Evolutionary conservation across 139 green algal genomes (phyloP), one percentile per base, ranked within the genome.

Genomic region (Yamagishiella unicocca): DNA sequence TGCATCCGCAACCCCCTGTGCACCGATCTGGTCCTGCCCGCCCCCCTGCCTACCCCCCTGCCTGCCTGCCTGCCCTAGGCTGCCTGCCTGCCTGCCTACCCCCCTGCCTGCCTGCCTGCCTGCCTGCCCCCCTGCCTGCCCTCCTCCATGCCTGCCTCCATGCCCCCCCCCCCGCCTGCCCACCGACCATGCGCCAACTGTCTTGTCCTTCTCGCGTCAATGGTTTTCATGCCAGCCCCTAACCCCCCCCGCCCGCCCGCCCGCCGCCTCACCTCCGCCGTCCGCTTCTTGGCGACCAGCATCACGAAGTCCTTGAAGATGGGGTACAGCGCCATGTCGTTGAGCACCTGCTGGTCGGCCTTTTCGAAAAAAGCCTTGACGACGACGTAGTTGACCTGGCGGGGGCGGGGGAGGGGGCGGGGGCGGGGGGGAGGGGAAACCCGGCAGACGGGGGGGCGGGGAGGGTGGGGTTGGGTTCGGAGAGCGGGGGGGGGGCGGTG

Each of bases 261-360:
- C 24, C 31, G 24, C 33, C 35, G 9, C 19, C 75, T 24, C 77
- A 84, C 77, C 77, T 85, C 79, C 4, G 61, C 61, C 17, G 79
- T 85, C 31, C 61, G 40, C 62, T 85, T 85, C 17, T 75, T 75
- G 61, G 61, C n/a, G 19, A 85, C 75, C 61, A 85, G 79, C 54
- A 54, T 43, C 17, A 77, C 80, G 31, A 86, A 86, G 62, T 86
- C 64, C 43, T 78, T 67, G 31, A 78, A 86, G 17, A 86, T 86
- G 64, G 80, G 80, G 61, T 78, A 86, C n/a, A 37, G 64, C 80
- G 80, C 80, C 80, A 86, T 86, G 80, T 77, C 80, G 31, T 78
- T 77, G 31, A 86, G 80, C 64, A 86, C 43, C 64, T 86, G n/a
- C 79, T 85, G 61, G 58, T 75, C 42, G 9, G 79, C 79, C 61